A percentile compares a stretch with the other conserved stretches of the same genome.
Conservation (phyloP, 768 basidiomycete species). For the Mycena leptocephala region DNA sequence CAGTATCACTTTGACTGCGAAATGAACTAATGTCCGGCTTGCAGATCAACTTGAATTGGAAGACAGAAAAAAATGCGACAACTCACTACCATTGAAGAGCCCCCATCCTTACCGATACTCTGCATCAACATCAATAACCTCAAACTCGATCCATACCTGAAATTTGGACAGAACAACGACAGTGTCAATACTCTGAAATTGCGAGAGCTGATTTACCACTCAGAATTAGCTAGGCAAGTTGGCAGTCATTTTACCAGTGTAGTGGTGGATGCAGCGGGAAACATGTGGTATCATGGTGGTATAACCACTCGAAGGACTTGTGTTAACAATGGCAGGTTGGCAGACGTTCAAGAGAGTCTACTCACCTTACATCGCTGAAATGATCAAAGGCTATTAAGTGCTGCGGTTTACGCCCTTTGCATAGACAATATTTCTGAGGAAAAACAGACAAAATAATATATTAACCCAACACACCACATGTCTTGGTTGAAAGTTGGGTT, state of each 20-base stretch:
- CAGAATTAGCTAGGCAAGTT: too few species aligned
- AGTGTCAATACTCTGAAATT: neutral
- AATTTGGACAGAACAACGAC: neutral
- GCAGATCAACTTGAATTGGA: neutral
- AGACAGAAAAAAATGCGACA: neutral
- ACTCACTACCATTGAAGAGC: neutral
- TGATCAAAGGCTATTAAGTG: too few species aligned
- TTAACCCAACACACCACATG: too few species aligned
- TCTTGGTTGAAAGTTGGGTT: too few species aligned
- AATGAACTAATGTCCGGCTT: neutral
- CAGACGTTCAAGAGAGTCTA: too few species aligned
- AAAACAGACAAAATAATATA: too few species aligned
- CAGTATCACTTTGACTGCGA: neutral
- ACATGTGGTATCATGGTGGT: slow-evolving; percentile 16
- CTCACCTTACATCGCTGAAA: too few species aligned
- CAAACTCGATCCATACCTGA: neutral
- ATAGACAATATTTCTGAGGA: too few species aligned
- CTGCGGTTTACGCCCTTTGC: too few species aligned
- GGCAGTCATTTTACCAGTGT: slow-evolving; percentile 6
- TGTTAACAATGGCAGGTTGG: too few species aligned
- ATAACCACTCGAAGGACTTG: too few species aligned
- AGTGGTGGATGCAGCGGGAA: neutral
- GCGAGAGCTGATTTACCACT: slow-evolving; percentile 6
- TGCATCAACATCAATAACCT: neutral
- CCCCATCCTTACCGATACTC: neutral